These are phyloP conservation scores for Pulveroboletus sp. DNA, from an alignment of 768 basidiomycete species.

Conservation along the genomic window DNA sequence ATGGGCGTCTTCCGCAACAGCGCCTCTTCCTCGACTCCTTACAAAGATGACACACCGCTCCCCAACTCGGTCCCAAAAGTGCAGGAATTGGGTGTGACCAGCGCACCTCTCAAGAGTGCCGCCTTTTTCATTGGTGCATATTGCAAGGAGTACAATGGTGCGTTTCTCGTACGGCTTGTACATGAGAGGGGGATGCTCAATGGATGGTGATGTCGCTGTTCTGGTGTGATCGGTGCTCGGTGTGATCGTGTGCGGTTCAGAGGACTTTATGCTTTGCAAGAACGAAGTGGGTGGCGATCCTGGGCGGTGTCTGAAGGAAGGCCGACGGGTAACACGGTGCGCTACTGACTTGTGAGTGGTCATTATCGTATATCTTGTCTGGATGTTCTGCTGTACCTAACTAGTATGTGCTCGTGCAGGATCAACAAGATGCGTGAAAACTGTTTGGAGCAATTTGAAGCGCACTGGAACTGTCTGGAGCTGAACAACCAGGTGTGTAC, in stretches of 20 bases:
- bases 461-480: constrained; percentile 94
- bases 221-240: neutral
- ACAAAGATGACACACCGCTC: constrained; percentile 62
- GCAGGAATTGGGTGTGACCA: constrained; percentile 82
- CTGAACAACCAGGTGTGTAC: constrained; percentile 84
- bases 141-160: constrained; percentile 97
- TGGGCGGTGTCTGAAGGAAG: constrained; percentile 92
- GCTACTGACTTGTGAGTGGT: constrained; percentile 82
- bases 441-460: constrained; percentile 80
- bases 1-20: constrained; percentile 54
- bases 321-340: constrained; percentile 91
- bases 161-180: constrained; percentile 22
- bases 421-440: constrained; percentile 91
- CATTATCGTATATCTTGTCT: neutral
- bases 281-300: constrained; percentile 78
- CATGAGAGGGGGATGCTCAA: constrained; percentile 8
- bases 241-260: constrained; percentile 36
- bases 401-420: constrained; percentile 36
- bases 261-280: constrained; percentile 99
- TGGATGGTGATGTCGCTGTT: neutral
- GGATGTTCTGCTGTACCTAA: neutral
- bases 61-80: constrained; percentile 71
- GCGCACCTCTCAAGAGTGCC: constrained; percentile 92
- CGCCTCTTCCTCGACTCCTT: constrained; percentile 43
- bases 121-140: constrained; percentile 95